Evolutionary conservation across 2,329 filamentous ascomycete genomes (phyloP).

Genomic region (Bipolaris zeicola): DNA sequence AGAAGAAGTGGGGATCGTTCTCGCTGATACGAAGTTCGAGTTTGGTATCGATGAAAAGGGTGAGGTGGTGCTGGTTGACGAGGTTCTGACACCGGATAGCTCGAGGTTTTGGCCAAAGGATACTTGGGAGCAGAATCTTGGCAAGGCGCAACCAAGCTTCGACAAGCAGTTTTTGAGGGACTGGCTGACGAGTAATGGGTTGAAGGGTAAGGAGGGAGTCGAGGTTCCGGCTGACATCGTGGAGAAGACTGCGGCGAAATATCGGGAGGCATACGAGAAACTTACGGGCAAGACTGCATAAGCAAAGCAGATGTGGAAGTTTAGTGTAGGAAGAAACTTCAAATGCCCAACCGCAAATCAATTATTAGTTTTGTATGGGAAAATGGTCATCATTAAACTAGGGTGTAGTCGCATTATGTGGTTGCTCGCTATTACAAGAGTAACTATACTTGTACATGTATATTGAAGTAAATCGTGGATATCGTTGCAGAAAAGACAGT

Average conservation of each 20-base stretch:
- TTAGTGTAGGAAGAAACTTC: background rate
- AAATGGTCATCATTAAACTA: background rate
- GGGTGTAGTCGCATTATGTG: background rate
- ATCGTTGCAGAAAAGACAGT: conserved; percentile 18
- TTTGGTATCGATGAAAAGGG: conserved; percentile 69
- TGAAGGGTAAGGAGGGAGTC: conserved; percentile 77
- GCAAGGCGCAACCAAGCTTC: conserved; percentile 78
- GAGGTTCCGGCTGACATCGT: conserved; percentile 74
- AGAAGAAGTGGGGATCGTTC: conserved; percentile 70
- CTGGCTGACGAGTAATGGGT: conserved; percentile 74
- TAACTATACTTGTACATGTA: conserved; percentile 9
- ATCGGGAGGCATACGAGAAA: conserved; percentile 74
- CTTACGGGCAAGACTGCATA: conserved; percentile 60
- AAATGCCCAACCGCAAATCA: background rate
- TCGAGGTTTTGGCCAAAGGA: conserved; percentile 86
- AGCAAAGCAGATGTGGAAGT: background rate
- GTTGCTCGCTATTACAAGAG: conserved; percentile 5
- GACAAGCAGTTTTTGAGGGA: conserved; percentile 80
- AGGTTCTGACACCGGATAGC: conserved; percentile 77
- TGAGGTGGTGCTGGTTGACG: conserved; percentile 77
- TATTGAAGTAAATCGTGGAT: conserved; percentile 25
- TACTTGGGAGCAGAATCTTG: conserved; percentile 66
- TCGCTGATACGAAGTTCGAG: conserved; percentile 79
- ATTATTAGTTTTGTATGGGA: background rate
- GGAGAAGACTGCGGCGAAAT: conserved; percentile 71